A percentile compares a stretch with the other conserved stretches of the same genome.
Evolutionary conservation across 345 rosid genomes (phyloP).

Genomic region (Brassica cretica): DNA sequence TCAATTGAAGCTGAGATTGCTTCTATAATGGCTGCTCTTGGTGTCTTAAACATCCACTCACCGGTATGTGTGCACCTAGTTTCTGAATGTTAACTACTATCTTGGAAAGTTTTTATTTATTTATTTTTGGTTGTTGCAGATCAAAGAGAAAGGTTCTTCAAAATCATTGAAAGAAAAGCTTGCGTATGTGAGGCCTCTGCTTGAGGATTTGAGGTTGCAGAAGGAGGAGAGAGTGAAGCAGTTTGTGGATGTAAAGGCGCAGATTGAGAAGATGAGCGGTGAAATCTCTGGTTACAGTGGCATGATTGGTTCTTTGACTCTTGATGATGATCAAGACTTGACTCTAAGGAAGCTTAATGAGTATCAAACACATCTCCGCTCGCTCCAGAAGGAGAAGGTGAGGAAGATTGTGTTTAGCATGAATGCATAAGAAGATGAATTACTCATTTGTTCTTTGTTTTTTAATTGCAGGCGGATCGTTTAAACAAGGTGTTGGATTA

Average conservation of each 20-base stretch:
- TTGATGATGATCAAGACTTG: constrained; percentile 83
- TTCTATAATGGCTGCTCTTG: constrained; percentile 79
- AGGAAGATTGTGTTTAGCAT: neutral
- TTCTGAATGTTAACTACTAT: neutral
- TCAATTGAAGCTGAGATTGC: constrained; percentile 93
- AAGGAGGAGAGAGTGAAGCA: constrained; percentile 77
- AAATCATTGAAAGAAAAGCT: constrained; percentile 76
- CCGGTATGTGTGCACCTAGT: constrained; percentile 8
- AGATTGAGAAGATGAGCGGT: constrained; percentile 73
- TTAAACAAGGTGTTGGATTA: constrained; percentile 73
- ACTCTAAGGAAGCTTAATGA: constrained; percentile 76
- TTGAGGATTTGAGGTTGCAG: constrained; percentile 71
- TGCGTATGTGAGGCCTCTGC: constrained; percentile 64
- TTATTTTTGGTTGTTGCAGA: constrained; percentile 41
- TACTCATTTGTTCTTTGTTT: constrained; percentile 25
- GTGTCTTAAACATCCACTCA: constrained; percentile 42
- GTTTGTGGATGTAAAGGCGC: constrained; percentile 69
- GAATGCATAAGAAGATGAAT: neutral
- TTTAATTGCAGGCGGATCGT: constrained; percentile 73
- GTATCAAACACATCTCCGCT: constrained; percentile 66
- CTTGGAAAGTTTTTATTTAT: neutral
- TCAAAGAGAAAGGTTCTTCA: constrained; percentile 56
- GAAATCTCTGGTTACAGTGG: constrained; percentile 71
- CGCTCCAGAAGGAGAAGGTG: constrained; percentile 92
- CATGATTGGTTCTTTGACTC: constrained; percentile 48